These are phyloP conservation scores for Pyricularia pennisetigena DNA, from an alignment of 2,329 filamentous ascomycete species.

Conservation along the genomic window DNA sequence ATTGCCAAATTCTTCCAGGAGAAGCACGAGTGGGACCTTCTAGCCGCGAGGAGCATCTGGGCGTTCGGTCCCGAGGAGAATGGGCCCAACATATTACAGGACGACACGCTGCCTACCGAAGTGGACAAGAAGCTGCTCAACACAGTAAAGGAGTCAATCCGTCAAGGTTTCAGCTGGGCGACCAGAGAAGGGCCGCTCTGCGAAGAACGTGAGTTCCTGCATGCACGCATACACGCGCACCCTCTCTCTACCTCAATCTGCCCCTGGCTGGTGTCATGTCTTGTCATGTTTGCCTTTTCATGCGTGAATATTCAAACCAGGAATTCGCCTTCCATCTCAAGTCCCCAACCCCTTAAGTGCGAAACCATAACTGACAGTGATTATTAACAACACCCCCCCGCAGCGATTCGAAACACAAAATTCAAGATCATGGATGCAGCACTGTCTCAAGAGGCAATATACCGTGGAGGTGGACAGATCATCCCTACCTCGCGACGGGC, in stretches of 20 bases:
- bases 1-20: conserved; percentile 97
- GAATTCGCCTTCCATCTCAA: not conserved
- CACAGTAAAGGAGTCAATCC: conserved; percentile 82
- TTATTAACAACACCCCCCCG: not conserved
- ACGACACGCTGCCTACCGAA: conserved; percentile 89
- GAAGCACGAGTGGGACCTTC: conserved; percentile 91
- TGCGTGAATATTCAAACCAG: not conserved
- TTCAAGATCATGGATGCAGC: conserved; percentile 91
- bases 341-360: not conserved
- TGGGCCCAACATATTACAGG: conserved; percentile 90
- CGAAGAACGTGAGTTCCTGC: conserved; percentile 70
- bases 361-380: not conserved
- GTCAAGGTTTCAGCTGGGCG: conserved; percentile 95
- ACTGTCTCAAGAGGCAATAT: conserved; percentile 83
- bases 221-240: not conserved
- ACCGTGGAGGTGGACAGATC: conserved; percentile 90
- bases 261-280: conserved; percentile 7
- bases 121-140: conserved; percentile 87
- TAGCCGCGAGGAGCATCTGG: conserved; percentile 94
- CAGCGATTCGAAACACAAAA: conserved; percentile 92
- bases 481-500: conserved; percentile 90
- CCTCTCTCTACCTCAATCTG: conserved; percentile 9
- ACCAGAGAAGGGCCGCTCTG: conserved; percentile 91
- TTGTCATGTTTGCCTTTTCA: conserved; percentile 6
- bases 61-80: conserved; percentile 94